Conservation (phyloP, 2,329 filamentous ascomycete genomes). For the Elsinoe necatrix region DNA sequence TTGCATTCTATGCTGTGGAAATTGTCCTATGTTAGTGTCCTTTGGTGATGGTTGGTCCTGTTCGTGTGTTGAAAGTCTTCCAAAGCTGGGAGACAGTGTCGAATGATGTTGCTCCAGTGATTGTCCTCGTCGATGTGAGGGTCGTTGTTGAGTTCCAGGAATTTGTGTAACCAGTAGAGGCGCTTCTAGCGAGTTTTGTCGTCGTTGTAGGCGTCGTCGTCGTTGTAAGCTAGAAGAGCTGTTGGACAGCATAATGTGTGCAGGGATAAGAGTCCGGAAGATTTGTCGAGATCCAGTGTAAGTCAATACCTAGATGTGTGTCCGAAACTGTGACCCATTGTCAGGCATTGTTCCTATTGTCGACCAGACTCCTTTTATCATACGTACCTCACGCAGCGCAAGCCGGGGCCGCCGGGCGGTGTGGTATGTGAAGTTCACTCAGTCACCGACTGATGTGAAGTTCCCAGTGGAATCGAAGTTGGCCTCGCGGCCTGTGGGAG, state of each 20-base stretch:
- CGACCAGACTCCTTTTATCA: constrained; percentile 4
- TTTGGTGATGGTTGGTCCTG: constrained; percentile 37
- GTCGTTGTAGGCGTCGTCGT: constrained; percentile 68
- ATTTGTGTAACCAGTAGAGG: constrained; percentile 57
- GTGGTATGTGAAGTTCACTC: constrained; percentile 39
- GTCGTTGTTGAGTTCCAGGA: constrained; percentile 46
- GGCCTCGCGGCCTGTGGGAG: constrained; percentile 14
- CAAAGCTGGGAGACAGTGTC: constrained; percentile 22
- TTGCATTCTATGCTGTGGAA: constrained; percentile 73
- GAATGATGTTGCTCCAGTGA: constrained; percentile 67
- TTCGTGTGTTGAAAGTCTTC: constrained; percentile 17
- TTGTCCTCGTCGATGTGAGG: constrained; percentile 66
- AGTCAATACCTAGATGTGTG: constrained; percentile 26
- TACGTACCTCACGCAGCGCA: constrained; percentile 72
- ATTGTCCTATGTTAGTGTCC: constrained; percentile 51
- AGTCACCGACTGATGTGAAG: constrained; percentile 21
- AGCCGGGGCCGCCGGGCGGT: constrained; percentile 69
- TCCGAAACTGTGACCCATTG: constrained; percentile 23
- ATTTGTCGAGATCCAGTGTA: constrained; percentile 30
- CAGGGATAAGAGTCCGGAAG: constrained; percentile 54
- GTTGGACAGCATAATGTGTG: constrained; percentile 66
- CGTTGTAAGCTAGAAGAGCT: constrained; percentile 62
- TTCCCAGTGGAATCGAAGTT: not conserved
- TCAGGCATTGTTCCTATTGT: constrained; percentile 17
- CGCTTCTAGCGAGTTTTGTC: constrained; percentile 80